Percentiles rank a stretch among this genome's conserved stretches.
phyloP scores from a whole-genome alignment of 495 filamentous ascomycete species.

The Trichocladium antarcticum region DNA sequence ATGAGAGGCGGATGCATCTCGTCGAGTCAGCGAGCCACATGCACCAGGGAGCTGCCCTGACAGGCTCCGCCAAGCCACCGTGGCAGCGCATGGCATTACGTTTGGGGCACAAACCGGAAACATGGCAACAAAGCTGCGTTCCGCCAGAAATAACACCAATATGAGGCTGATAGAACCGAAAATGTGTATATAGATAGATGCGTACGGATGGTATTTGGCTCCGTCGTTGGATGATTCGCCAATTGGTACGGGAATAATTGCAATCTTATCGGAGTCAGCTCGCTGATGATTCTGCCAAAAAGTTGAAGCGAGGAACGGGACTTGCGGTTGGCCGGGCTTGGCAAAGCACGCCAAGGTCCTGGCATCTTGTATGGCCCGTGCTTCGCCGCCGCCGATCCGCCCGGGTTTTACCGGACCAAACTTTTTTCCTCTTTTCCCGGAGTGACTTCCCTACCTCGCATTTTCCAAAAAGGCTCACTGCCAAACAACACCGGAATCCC shows the following conservation, averaged over 20 bases:
- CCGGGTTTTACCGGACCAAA: conserved; percentile 26
- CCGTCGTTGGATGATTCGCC: no score
- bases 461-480: conserved; percentile 27
- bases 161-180: no score
- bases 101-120: not conserved
- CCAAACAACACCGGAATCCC: conserved; percentile 12
- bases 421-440: conserved; percentile 21
- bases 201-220: no score
- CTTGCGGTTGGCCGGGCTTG: not conserved
- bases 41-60: conserved; percentile 19
- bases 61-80: conserved; percentile 10
- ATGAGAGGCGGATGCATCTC: conserved; percentile 5
- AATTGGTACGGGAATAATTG: no score
- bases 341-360: not conserved
- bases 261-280: no score
- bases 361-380: conserved; percentile 9
- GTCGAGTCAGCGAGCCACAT: conserved; percentile 26
- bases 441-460: conserved; percentile 9
- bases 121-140: not conserved
- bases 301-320: not conserved
- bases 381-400: conserved; percentile 6
- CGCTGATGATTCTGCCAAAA: not conserved
- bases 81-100: not conserved
- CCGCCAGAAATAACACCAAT: not conserved
- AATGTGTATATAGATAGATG: no score